These are phyloP conservation scores for Triticum dicoccoides DNA, from an alignment of 176 grass and related monocot species.

Conservation along the genomic window DNA sequence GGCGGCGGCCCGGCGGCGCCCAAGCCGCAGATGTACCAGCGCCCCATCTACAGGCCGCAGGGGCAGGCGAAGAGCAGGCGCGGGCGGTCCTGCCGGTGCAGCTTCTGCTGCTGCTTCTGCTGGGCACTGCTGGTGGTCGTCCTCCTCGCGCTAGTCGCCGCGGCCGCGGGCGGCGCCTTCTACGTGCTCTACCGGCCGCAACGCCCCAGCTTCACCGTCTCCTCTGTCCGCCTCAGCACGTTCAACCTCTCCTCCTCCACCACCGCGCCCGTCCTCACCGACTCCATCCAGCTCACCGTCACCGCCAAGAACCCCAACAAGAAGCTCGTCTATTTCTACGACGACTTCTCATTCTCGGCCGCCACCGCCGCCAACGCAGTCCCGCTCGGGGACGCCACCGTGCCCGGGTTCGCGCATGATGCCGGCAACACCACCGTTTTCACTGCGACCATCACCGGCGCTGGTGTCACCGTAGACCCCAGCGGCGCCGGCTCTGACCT, in stretches of 20 bases:
- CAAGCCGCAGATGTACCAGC: slow-evolving; percentile 78
- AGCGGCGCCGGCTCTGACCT: slow-evolving; percentile 43
- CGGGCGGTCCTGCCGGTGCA: slow-evolving; percentile 54
- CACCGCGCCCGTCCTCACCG: slow-evolving; percentile 48
- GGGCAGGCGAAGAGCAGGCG: slow-evolving; percentile 26
- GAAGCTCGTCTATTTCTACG: slow-evolving; percentile 84
- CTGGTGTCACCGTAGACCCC: slow-evolving; percentile 46
- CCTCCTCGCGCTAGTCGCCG: slow-evolving; percentile 53
- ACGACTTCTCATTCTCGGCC: slow-evolving; percentile 51
- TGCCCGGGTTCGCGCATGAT: slow-evolving; percentile 67
- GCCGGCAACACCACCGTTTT: slow-evolving; percentile 76
- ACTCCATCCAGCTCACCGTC: slow-evolving; percentile 52
- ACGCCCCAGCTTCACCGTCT: slow-evolving; percentile 69
- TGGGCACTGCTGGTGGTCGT: slow-evolving; percentile 57
- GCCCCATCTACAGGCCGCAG: slow-evolving; percentile 67
- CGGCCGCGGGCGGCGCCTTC: slow-evolving; percentile 59
- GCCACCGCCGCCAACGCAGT: slow-evolving; percentile 45
- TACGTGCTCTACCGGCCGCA: slow-evolving; percentile 88
- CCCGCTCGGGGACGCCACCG: slow-evolving; percentile 46
- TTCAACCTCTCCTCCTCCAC: slow-evolving; percentile 55
- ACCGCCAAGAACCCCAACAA: slow-evolving; percentile 74
- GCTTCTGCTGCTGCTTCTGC: slow-evolving; percentile 66
- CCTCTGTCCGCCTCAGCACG: slow-evolving; percentile 46
- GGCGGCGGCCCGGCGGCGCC: slow-evolving; percentile 26
- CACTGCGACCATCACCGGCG: slow-evolving; percentile 35